Conservation (phyloP, 2,329 filamentous ascomycete genomes). For the Byssoonygena ceratinophila region DNA sequence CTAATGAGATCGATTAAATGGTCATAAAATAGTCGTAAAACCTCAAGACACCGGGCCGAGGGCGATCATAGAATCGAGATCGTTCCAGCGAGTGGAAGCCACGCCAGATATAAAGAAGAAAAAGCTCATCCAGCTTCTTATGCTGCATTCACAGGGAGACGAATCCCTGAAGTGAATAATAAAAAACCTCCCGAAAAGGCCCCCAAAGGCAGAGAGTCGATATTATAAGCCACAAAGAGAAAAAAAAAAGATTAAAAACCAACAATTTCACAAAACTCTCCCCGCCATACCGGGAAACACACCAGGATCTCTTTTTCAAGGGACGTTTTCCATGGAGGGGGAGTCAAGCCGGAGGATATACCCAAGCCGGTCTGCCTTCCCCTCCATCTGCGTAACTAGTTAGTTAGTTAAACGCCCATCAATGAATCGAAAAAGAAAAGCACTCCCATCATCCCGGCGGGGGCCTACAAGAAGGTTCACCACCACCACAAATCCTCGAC, state of each 20-base stretch:
- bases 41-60: slow-evolving; percentile 5
- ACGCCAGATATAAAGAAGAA: not conserved
- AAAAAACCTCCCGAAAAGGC: not conserved
- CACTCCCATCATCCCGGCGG: not conserved
- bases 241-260: not conserved
- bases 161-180: too few species aligned
- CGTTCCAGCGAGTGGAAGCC: not conserved
- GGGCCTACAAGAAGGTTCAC: slow-evolving; percentile 3
- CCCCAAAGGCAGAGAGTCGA: slow-evolving; percentile 1
- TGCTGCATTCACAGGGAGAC: too few species aligned
- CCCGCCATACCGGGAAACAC: not conserved
- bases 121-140: not conserved
- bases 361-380: not conserved
- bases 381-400: slow-evolving; percentile 2
- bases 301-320: not conserved
- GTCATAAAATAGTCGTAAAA: not conserved
- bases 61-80: not conserved
- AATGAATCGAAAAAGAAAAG: not conserved
- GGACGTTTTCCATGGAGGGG: not conserved
- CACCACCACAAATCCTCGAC: too few species aligned
- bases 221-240: not conserved
- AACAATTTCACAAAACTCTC: not conserved
- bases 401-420: not conserved
- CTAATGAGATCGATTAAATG: not conserved
- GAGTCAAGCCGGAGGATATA: not conserved